Conservation (phyloP, 352 stramenopile species). For the Saprolegnia diclina region DNA sequence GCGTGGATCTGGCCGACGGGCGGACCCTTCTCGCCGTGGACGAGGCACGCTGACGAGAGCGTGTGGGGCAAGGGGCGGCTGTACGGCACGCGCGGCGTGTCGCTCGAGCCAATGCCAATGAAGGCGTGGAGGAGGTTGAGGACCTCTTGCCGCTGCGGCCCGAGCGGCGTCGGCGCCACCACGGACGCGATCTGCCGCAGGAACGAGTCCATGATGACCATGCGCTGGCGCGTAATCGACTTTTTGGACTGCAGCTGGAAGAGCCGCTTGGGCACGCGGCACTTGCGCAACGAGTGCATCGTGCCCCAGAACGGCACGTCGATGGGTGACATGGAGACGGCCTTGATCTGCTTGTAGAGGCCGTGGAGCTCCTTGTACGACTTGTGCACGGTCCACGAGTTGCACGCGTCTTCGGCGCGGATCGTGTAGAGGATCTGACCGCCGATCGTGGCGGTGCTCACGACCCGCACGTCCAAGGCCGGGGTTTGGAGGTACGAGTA, state of each 20-base stretch:
- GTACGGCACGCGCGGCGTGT: slow-evolving; percentile 31
- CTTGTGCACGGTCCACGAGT: slow-evolving; percentile 48
- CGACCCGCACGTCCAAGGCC: slow-evolving; percentile 17
- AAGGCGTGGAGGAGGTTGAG: slow-evolving; percentile 57
- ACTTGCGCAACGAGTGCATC: slow-evolving; percentile 42
- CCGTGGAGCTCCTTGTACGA: slow-evolving; percentile 52
- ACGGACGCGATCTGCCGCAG: slow-evolving; percentile 55
- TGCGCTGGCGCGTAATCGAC: slow-evolving; percentile 46
- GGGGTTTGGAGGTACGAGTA: slow-evolving; percentile 24
- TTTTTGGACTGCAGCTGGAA: slow-evolving; percentile 41
- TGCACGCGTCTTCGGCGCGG: slow-evolving; percentile 20
- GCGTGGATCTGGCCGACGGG: not conserved
- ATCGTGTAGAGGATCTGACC: slow-evolving; percentile 22
- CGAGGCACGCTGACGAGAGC: slow-evolving; percentile 7
- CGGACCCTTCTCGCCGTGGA: slow-evolving; percentile 2
- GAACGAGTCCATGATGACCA: slow-evolving; percentile 64
- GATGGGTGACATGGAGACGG: slow-evolving; percentile 35
- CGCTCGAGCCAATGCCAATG: slow-evolving; percentile 36
- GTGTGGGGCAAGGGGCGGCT: slow-evolving; percentile 28
- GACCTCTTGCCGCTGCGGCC: slow-evolving; percentile 44
- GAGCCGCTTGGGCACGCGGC: slow-evolving; percentile 48
- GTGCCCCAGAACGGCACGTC: slow-evolving; percentile 61
- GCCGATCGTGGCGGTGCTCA: slow-evolving; percentile 16
- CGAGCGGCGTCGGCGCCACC: slow-evolving; percentile 47
- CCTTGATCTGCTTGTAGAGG: slow-evolving; percentile 56